Conservation (phyloP, 805 yeast genomes). For the Babjeviella inositovora region DNA sequence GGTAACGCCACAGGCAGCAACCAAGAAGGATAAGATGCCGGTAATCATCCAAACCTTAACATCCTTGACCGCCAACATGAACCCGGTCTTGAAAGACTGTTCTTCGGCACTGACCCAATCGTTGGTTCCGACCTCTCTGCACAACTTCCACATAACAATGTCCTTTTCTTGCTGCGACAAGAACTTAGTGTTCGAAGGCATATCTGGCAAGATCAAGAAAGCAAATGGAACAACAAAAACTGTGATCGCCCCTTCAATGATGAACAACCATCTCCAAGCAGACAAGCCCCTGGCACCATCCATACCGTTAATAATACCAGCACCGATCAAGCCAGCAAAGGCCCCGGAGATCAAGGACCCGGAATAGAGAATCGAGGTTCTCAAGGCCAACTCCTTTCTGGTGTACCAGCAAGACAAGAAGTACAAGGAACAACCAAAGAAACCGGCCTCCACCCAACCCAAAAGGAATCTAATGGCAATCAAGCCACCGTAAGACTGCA, state of each 20-base stretch:
- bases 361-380: slow-evolving; percentile 32
- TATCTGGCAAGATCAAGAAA: slow-evolving; percentile 30
- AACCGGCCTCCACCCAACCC: slow-evolving; percentile 32
- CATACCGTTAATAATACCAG: slow-evolving; percentile 28
- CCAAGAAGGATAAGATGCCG: slow-evolving; percentile 25
- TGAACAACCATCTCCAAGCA: slow-evolving; percentile 40
- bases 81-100: slow-evolving; percentile 15
- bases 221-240: slow-evolving; percentile 25
- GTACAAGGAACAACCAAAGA: slow-evolving; percentile 29
- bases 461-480: slow-evolving; percentile 24
- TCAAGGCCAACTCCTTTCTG: slow-evolving; percentile 26
- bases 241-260: slow-evolving; percentile 39
- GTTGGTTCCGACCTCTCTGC: slow-evolving; percentile 19
- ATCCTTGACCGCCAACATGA: slow-evolving; percentile 19
- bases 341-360: slow-evolving; percentile 37
- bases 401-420: slow-evolving; percentile 41
- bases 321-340: slow-evolving; percentile 35
- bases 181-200: slow-evolving; percentile 32
- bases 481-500: slow-evolving; percentile 22
- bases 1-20: slow-evolving; percentile 45
- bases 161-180: slow-evolving; percentile 27
- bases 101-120: slow-evolving; percentile 14
- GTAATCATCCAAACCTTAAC: slow-evolving; percentile 29
- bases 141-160: slow-evolving; percentile 20
- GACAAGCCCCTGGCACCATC: slow-evolving; percentile 21